Evolutionary conservation across 768 basidiomycete species (phyloP), one percentile per base, ranked within the genome.

Genomic region (Auriscalpium vulgare): DNA sequence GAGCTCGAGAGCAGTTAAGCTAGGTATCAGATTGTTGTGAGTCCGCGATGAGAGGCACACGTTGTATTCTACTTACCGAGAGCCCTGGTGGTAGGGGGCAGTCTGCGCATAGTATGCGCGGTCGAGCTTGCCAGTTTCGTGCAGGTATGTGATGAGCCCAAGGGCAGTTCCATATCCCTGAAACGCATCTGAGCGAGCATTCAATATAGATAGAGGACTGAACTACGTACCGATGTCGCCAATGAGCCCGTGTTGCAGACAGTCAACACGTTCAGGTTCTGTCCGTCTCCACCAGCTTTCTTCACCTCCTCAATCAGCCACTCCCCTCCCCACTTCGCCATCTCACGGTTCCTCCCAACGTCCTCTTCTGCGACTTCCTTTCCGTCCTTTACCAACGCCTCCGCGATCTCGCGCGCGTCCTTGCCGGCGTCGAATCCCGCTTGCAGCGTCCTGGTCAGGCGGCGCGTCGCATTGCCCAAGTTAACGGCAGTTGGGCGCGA

Each of bases 161-260:
- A 98, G 74, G 2, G 95, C 95, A 1, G 95, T 98, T 14, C 95
- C 95, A 69, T 97, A 95, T 19, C 94, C 95, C 93, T 95, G 62
- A n/a, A 38, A 54, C 37, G 36, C 45, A 47, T 45, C 45, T 56
- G 37, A 43, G 14, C 40, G 17, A 6, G 51, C 23, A 35, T 46
- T 48, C 47, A n/a, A 17, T 10, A 55, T 36, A 37, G 1, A 21
- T 21, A 21, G 21, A 54, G 53, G 23, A 29, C 17, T 19, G 29
- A 11, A 6, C 10, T 16, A 61, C 85, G 54, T 62, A 93, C 93
- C 35, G 93, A 95, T 10, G 94, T 97, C 1, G 95, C 95, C 60
- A 98, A 78, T 21, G 88, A 91, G 4, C 95, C 95, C n/a, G 95
- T 98, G 69, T 97, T 97, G 74, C 95, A 97, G 10, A 97, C 91